phyloP scores from a whole-genome alignment of 306 rosid genomes.

The Cucumis cinereus region DNA sequence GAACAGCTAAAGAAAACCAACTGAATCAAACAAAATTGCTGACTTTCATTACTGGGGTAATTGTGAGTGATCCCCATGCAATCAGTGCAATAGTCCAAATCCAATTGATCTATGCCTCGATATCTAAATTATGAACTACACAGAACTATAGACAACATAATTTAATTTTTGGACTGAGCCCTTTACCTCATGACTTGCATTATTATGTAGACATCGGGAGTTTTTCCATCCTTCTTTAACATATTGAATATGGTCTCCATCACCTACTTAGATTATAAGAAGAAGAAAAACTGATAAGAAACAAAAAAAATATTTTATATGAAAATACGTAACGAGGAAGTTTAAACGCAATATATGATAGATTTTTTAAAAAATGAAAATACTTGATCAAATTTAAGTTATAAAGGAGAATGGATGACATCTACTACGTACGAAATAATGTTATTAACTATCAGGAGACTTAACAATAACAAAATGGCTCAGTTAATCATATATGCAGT shows the following conservation, averaged over 20 bases:
- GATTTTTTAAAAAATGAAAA: not conserved
- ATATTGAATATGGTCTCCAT: conserved; percentile 54
- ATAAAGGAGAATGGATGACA: not conserved
- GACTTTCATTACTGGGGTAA: not conserved
- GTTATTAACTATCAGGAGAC: not conserved
- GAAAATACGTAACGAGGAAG: not conserved
- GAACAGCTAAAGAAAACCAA: not conserved
- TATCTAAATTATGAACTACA: not conserved
- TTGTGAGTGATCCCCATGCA: not conserved
- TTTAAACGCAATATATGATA: not conserved
- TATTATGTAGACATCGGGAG: conserved; percentile 49
- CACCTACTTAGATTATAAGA: conserved; percentile 32
- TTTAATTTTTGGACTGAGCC: not conserved
- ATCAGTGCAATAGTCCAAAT: not conserved
- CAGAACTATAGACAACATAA: not conserved
- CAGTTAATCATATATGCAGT: not conserved
- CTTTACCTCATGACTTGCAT: conserved; percentile 74
- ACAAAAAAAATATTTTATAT: not conserved
- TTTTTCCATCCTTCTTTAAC: conserved; percentile 55
- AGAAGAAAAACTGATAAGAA: conserved; percentile 6
- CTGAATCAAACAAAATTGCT: not conserved
- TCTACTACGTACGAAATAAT: not conserved
- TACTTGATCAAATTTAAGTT: not conserved
- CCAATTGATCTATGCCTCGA: not conserved
- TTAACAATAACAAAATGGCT: not conserved